These are phyloP conservation scores for Russula sp. DNA, from an alignment of 768 basidiomycete genomes.

Conservation along the genomic window DNA sequence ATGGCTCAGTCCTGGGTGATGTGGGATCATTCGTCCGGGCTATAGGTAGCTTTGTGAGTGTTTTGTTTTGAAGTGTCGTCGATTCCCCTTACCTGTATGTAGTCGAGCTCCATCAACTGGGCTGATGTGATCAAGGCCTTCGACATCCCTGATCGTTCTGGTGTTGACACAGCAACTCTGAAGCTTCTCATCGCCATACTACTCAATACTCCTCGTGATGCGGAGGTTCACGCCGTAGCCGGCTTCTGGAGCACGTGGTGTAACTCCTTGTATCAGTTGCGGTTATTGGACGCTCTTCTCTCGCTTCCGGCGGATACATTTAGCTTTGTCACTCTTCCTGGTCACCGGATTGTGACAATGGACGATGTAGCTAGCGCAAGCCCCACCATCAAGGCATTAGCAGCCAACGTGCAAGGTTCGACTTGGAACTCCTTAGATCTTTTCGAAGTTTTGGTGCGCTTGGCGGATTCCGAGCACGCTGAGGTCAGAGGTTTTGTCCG, in stretches of 20 bases:
- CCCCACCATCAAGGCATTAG: constrained; percentile 87
- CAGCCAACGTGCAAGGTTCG: constrained; percentile 83
- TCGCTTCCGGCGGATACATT: constrained; percentile 87
- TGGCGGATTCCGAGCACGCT: constrained; percentile 60
- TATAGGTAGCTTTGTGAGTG: constrained; percentile 64
- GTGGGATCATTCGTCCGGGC: constrained; percentile 67
- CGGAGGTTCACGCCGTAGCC: constrained; percentile 68
- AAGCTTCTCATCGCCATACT: constrained; percentile 87
- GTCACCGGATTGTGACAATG: constrained; percentile 74
- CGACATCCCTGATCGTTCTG: constrained; percentile 75
- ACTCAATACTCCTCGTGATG: constrained; percentile 69
- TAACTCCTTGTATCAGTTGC: constrained; percentile 79
- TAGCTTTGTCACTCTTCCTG: constrained; percentile 85
- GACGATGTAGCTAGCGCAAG: constrained; percentile 82
- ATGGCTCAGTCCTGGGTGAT: constrained; percentile 68
- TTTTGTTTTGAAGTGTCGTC: neutral
- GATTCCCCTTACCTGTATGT: constrained; percentile 20
- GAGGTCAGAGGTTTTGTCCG: constrained; percentile 73
- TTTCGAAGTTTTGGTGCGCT: constrained; percentile 78
- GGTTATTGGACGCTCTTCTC: constrained; percentile 80
- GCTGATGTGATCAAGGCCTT: constrained; percentile 76
- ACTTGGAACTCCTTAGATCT: constrained; percentile 94
- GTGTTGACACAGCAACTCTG: constrained; percentile 83
- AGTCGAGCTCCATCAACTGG: constrained; percentile 73
- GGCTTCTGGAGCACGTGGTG: constrained; percentile 86